phyloP scores from a whole-genome alignment of 1,284 basidiomycete species.

The Trametes versicolor region DNA sequence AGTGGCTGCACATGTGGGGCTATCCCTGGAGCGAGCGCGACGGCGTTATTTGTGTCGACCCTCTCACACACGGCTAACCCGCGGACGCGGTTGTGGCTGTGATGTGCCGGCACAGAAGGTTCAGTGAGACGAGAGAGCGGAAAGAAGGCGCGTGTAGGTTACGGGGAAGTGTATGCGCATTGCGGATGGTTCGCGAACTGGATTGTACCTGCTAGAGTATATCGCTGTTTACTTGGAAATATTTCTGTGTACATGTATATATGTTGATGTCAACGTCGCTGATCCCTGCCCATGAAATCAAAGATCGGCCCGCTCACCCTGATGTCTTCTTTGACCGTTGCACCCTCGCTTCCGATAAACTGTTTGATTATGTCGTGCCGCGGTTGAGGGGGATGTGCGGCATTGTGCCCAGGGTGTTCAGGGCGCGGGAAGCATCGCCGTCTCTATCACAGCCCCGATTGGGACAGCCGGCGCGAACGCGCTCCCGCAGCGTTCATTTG shows the following conservation, averaged over 20 bases:
- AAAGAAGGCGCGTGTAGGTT: conserved; percentile 19
- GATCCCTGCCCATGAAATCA: conserved; percentile 4
- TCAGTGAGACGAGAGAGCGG: conserved; percentile 1
- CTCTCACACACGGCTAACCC: conserved; percentile 69
- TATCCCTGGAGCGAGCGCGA: conserved; percentile 96
- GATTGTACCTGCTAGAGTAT: conserved; percentile 27
- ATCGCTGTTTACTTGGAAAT: conserved; percentile 25
- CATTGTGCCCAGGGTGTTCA: background rate
- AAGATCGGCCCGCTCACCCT: conserved; percentile 5
- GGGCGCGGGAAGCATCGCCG: conserved; percentile 4
- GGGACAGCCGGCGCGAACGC: conserved; percentile 6
- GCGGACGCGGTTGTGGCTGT: conserved; percentile 8
- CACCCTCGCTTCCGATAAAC: background rate
- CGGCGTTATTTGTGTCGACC: conserved; percentile 90
- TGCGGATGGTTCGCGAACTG: conserved; percentile 11
- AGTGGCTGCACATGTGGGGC: conserved; percentile 92
- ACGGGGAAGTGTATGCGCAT: conserved; percentile 10
- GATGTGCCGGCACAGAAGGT: conserved; percentile 3
- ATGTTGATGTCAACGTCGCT: background rate
- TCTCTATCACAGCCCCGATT: conserved; percentile 6
- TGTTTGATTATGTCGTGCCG: background rate
- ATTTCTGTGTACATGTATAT: conserved; percentile 23
- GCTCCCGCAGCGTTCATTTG: conserved; percentile 13
- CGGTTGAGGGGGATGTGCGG: background rate
- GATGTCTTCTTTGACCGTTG: background rate